Percentiles rank a stretch among this genome's conserved stretches.
These are phyloP conservation scores for Gastrodia elata DNA, from an alignment of 106 monocot genomes.

Conservation along the genomic window DNA sequence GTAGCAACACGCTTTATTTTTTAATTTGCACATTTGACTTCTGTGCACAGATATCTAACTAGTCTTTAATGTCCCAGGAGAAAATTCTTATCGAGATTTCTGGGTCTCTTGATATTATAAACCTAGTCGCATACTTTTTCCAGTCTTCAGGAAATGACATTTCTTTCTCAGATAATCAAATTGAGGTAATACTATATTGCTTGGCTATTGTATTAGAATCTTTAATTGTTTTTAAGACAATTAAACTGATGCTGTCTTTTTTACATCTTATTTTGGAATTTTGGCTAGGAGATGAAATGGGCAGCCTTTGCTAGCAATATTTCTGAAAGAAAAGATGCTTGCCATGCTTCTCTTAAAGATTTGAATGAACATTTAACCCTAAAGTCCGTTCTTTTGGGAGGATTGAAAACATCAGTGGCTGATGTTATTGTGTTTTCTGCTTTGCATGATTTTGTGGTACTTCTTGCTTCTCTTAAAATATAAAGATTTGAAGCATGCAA, in stretches of 20 bases:
- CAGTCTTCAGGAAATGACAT: conserved; percentile 10
- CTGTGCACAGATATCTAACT: background rate
- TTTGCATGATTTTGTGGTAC: conserved; percentile 68
- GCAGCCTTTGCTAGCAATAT: conserved; percentile 49
- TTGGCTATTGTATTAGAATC: background rate
- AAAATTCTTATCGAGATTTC: conserved; percentile 14
- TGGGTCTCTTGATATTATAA: conserved; percentile 24
- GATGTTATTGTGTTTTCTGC: conserved; percentile 67
- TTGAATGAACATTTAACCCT: conserved; percentile 55
- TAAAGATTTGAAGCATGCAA: background rate
- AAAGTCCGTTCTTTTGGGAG: conserved; percentile 68
- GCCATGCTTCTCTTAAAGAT: conserved; percentile 20
- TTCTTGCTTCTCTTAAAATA: background rate
- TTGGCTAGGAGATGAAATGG: conserved; percentile 66
- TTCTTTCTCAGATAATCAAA: conserved; percentile 21
- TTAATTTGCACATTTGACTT: background rate
- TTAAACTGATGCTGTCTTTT: background rate
- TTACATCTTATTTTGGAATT: background rate
- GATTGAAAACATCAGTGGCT: conserved; percentile 57
- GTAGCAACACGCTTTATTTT: background rate
- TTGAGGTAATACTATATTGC: conserved; percentile 45
- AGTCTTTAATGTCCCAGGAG: conserved; percentile 22
- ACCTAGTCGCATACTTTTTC: conserved; percentile 30
- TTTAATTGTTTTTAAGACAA: background rate
- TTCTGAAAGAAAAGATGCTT: conserved; percentile 25